phyloP scores from a whole-genome alignment of 2,329 filamentous ascomycete species.

The Penicillium oxalicum region DNA sequence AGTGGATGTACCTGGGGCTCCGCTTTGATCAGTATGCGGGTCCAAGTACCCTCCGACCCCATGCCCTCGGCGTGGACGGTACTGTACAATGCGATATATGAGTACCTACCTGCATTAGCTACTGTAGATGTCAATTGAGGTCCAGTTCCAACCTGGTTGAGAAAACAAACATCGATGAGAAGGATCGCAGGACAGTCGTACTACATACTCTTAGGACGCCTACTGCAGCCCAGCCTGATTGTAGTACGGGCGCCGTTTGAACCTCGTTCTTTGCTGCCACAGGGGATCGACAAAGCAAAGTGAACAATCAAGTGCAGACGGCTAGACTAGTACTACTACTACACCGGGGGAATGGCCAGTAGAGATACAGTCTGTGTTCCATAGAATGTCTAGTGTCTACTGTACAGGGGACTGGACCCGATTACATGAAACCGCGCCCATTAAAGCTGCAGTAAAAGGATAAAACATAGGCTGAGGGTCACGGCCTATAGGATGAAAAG shows the following conservation, averaged over 20 bases:
- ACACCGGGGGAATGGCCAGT: too few relatives aligned
- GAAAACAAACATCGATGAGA: too few relatives aligned
- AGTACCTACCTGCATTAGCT: not conserved
- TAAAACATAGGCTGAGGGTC: not conserved
- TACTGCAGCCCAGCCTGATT: too few relatives aligned
- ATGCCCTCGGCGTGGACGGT: constrained; percentile 10
- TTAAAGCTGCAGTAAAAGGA: not conserved
- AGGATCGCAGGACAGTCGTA: too few relatives aligned
- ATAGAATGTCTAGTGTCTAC: too few relatives aligned
- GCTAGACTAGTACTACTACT: too few relatives aligned
- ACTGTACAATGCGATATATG: not conserved
- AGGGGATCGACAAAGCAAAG: constrained; percentile 12
- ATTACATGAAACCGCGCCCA: not conserved
- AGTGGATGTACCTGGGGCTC: constrained; percentile 13
- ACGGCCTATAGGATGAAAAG: too few relatives aligned
- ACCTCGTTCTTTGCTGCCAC: too few relatives aligned
- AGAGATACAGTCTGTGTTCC: too few relatives aligned
- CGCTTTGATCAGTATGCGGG: constrained; percentile 13
- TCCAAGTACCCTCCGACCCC: constrained; percentile 8
- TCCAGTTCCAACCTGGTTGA: too few relatives aligned
- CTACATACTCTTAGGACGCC: too few relatives aligned
- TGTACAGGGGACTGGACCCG: not conserved
- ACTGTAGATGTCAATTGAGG: constrained; percentile 4
- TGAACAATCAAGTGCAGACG: constrained; percentile 9
- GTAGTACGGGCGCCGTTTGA: too few relatives aligned